Base-by-base conservation (phyloP, 202 grass and related monocot genomes). In the Bolboschoenoplectus hybrid region DNA sequence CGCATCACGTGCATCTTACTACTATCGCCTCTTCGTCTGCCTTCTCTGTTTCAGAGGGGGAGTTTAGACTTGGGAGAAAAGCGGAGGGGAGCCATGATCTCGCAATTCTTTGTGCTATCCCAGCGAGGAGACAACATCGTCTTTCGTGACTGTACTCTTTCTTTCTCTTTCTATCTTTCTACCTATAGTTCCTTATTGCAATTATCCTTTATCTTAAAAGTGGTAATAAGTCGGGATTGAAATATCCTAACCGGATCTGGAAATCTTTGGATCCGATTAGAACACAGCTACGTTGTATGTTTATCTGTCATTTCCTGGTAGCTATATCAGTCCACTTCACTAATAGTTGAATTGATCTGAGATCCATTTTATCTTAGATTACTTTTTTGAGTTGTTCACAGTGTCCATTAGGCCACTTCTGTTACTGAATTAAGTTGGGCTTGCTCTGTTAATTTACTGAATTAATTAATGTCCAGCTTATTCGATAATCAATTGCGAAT, bases 71-170 rank as follows among this genome's bases (percentile, higher is more conserved):
- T 20, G 58, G 26, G 17, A 50, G 57, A 12, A 2, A 81, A 9
- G 36, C 65, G 85, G 52, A 55, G 13, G 52, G 55, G 6, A 36
- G 85, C 77, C 74, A 99, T 99, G 97, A 97, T 99, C 85, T 93
- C 97, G 67, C 93, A 99, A 86, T 99, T 99, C 93, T 99, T 99
- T 87, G 97, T 99, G 51, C 92, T 97, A 63, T 99, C 93, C 81
- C 97, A 99, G 90, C 88, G 93, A 83, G 97, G 93, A 81, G 93
- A 99, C 88, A 93, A 99, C 83, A 99, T 99, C 97, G 97, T 99
- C 89, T 99, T 99, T 89, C 93, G 92, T 86, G 93, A 99, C 65
- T 99, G 92, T 99, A 87, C 71, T 51, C 7, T 90, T 83, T 75
- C 78, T 92, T 81, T 89, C 82, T 92, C 66, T 74, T n/a, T 43